A percentile compares a stretch with the other conserved stretches of the same genome.
Conservation (phyloP, 2,329 filamentous ascomycete species). For the Pseudogymnoascus sp. region DNA sequence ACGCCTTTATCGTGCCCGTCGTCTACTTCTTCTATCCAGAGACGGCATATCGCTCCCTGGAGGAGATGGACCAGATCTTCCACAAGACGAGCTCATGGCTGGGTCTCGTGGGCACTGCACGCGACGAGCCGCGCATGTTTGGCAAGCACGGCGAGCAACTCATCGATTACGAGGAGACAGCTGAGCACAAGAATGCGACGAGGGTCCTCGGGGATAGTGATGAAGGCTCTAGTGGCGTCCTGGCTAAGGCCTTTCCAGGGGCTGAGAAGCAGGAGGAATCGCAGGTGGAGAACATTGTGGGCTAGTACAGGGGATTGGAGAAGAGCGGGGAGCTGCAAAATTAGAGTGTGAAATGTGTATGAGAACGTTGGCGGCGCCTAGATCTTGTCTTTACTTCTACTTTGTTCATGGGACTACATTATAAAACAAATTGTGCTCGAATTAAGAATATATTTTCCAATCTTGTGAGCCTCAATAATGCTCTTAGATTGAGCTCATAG, state of each 20-base stretch:
- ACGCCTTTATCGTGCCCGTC: slow-evolving; percentile 27
- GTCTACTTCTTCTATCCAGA: slow-evolving; percentile 59
- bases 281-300: background rate
- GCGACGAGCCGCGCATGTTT: slow-evolving; percentile 47
- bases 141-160: slow-evolving; percentile 53
- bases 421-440: no score
- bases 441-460: no score
- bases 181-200: slow-evolving; percentile 15
- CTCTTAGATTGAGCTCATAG: no score
- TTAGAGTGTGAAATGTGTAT: background rate
- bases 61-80: slow-evolving; percentile 62
- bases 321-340: background rate
- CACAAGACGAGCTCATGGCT: slow-evolving; percentile 43
- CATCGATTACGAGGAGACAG: slow-evolving; percentile 25
- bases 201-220: background rate
- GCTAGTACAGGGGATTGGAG: background rate
- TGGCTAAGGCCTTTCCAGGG: background rate
- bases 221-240: background rate
- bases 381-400: no score
- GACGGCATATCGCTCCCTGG: slow-evolving; percentile 54
- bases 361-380: no score
- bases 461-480: no score
- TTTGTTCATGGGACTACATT: no score
- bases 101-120: slow-evolving; percentile 36
- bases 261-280: background rate